Base-by-base conservation (phyloP, 2,329 filamentous ascomycete species). In the Fusarium tuaranense region DNA sequence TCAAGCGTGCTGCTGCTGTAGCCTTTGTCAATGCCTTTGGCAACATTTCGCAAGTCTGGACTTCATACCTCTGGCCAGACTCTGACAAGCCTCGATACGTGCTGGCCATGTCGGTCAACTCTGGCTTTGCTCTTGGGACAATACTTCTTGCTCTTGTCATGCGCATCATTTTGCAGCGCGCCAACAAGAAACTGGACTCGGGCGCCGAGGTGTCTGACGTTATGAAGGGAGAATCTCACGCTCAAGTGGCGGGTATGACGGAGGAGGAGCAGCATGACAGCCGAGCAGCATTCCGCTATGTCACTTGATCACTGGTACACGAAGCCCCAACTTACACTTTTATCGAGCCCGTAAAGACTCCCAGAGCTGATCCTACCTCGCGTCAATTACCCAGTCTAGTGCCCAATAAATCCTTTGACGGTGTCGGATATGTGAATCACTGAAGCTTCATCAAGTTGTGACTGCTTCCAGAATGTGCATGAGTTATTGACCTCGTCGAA, bases 11-110 rank as follows among this genome's bases (percentile, higher is more conserved):
- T 18, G 67, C 67, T 22, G 67, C 44, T 4, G 67, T 69, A 14
- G 62, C 67, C 16, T 65, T 65, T 59, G 57, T 65, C 9, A 69
- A 69, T 25, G 62, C 67, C 1, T 65, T 65, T 61, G 67, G 62
- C 7, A 68, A 69, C 14, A 65, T 69, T 48, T 69, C 67, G 18
- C 67, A 69, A 63, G 67, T 62, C 16, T 69, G 62, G 67, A 69
- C 67, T 14, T 58, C 67, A 14, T 69, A 69, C 34, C 30, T 65
- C 39, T 69, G 64, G 34, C 44, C 67, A 13, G 61, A 69, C 39
- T 30, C 25, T 22, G 55, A 58, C 12, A 60, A 60, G 20, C 63
- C 67, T 30, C 62, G 62, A 14, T 69, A 66, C 22, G 62, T 69
- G 18, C 22, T 69, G 46, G 67, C 67, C 7, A 69, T 69, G 63